Conservation (phyloP, 148 eudicot species). For the Silene uniflora region DNA sequence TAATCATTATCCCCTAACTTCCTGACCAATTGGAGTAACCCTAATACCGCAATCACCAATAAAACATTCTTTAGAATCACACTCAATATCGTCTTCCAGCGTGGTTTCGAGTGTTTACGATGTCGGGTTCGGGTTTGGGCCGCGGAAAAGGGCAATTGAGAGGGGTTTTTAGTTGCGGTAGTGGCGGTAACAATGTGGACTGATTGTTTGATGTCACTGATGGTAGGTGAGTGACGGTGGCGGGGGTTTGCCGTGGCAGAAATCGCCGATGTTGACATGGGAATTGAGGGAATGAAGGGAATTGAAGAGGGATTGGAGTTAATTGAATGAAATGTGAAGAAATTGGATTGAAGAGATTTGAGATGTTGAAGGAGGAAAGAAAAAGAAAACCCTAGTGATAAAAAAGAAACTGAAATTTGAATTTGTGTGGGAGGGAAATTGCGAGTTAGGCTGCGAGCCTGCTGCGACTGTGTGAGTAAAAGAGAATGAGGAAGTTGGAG, state of each 20-base stretch:
- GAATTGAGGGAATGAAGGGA: background rate
- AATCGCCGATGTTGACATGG: conserved; percentile 78
- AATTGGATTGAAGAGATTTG: no score
- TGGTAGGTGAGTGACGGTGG: conserved; percentile 41
- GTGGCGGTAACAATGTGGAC: conserved; percentile 31
- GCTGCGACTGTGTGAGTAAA: no score
- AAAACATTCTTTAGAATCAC: conserved; percentile 51
- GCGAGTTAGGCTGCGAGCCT: background rate
- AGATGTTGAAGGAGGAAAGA: no score
- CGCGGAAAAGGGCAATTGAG: no score
- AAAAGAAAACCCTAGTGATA: background rate
- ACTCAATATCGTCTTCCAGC: conserved; percentile 58
- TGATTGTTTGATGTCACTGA: conserved; percentile 40
- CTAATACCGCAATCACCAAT: conserved; percentile 41
- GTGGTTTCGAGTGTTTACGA: conserved; percentile 36
- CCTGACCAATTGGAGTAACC: conserved; percentile 60
- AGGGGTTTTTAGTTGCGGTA: conserved; percentile 9
- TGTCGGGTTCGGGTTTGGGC: background rate
- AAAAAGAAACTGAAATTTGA: no score
- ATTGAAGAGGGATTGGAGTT: background rate
- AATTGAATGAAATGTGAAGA: background rate
- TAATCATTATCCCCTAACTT: conserved; percentile 31
- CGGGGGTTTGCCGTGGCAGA: conserved; percentile 68
- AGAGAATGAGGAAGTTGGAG: no score
- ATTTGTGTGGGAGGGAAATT: background rate